Evolutionary conservation across 805 yeast species (phyloP).

Genomic region (Starmerella bombicola): DNA sequence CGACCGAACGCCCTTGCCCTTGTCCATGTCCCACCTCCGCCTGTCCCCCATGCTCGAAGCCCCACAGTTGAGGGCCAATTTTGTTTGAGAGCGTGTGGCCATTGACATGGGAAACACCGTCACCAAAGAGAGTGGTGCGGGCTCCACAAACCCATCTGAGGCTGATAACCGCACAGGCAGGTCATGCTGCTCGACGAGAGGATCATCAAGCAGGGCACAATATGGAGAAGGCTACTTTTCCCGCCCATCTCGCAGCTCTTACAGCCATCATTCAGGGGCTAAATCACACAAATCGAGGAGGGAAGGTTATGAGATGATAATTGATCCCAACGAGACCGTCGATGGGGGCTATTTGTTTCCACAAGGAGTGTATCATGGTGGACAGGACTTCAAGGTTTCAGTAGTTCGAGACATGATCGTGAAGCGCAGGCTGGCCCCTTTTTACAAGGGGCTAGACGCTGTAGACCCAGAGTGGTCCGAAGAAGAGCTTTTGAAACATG

Average conservation of each 20-base stretch:
- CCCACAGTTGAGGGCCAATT: too few species aligned
- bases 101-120: constrained; percentile 25
- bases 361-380: constrained; percentile 67
- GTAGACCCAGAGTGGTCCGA: constrained; percentile 61
- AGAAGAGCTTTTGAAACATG: constrained; percentile 39
- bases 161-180: too few species aligned
- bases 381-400: constrained; percentile 61
- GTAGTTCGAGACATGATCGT: constrained; percentile 62
- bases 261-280: constrained; percentile 4
- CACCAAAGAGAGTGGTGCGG: constrained; percentile 23
- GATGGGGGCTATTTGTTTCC: constrained; percentile 95
- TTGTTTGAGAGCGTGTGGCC: too few species aligned
- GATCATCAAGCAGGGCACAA: too few species aligned
- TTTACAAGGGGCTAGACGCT: constrained; percentile 79
- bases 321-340: constrained; percentile 44
- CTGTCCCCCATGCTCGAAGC: too few species aligned
- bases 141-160: too few species aligned
- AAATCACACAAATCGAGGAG: background rate
- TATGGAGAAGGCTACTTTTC: too few species aligned
- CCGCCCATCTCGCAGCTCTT: background rate
- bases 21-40: too few species aligned
- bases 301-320: constrained; percentile 21
- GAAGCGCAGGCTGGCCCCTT: constrained; percentile 70
- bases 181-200: too few species aligned
- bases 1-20: too few species aligned